Conservation (phyloP, 2,329 filamentous ascomycete genomes). For the Didymella pinodella region DNA sequence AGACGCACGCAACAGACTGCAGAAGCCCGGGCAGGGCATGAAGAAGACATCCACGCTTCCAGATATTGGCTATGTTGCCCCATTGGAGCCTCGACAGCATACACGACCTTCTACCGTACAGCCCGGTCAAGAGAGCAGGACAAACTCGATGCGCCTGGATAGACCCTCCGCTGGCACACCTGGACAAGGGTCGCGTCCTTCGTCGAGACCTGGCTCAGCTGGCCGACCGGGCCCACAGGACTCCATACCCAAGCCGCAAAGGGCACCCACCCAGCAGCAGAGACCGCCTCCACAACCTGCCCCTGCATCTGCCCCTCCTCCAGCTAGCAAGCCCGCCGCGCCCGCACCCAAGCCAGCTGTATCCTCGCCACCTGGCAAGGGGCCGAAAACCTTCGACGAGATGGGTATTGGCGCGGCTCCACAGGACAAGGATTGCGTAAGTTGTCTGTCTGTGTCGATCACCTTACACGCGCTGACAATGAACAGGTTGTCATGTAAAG, state of each 20-base stretch:
- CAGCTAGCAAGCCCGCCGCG: slow-evolving; percentile 34
- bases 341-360: slow-evolving; percentile 41
- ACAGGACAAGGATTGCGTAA: slow-evolving; percentile 89
- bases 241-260: slow-evolving; percentile 35
- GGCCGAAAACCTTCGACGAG: slow-evolving; percentile 94
- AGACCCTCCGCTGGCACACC: slow-evolving; percentile 35
- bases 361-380: slow-evolving; percentile 65
- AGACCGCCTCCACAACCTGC: slow-evolving; percentile 29
- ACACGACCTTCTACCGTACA: slow-evolving; percentile 47
- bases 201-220: slow-evolving; percentile 41
- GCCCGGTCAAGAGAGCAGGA: slow-evolving; percentile 46
- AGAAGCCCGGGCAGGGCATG: slow-evolving; percentile 46
- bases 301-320: slow-evolving; percentile 18
- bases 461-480: slow-evolving; percentile 14
- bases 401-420: slow-evolving; percentile 93
- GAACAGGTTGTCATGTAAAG: slow-evolving; percentile 43
- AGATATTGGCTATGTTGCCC: slow-evolving; percentile 51
- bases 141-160: slow-evolving; percentile 34
- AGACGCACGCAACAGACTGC: slow-evolving; percentile 55
- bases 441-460: slow-evolving; percentile 37
- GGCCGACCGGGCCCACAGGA: slow-evolving; percentile 41
- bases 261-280: slow-evolving; percentile 34
- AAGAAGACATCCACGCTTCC: slow-evolving; percentile 46
- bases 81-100: slow-evolving; percentile 47
- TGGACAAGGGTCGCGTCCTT: slow-evolving; percentile 27